Evolutionary conservation across 1,284 basidiomycete genomes (phyloP), one percentile per base, ranked within the genome.

Genomic region (Nidula niveotomentosa): DNA sequence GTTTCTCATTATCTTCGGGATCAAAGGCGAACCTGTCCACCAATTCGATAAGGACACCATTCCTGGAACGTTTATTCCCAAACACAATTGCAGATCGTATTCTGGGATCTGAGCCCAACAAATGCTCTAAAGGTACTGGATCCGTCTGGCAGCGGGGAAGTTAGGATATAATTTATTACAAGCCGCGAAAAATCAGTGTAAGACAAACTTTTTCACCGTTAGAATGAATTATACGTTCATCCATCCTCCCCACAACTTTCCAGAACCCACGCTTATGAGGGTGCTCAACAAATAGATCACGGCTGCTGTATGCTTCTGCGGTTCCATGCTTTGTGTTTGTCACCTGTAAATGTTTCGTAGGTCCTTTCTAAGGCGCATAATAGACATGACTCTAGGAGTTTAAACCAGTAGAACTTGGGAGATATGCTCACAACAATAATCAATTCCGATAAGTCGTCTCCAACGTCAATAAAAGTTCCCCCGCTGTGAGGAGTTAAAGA

Each of bases 141-240:
- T 49, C 35, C 12, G 33, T 49, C 45, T 47, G 23, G 3, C 23
- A 30, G 30, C 30, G 30, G 4, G 30, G 30, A 30, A 30, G 30
- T 30, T 30, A 30, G 30, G 2, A 30, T 5, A 30, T 30, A 6
- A 7, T n/a, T n/a, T 15, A 47, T 47, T 15, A 13, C 46, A 12
- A 12, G 3, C 12, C 39, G 5, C 39, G 15, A 15, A 41, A 41
- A 41, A 41, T 15, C 12, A 41, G 12, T 13, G 2, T 2, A 13
- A 41, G 15, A 41, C 15, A 41, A 4, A 71, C 72, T 67, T 77
- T 76, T 56, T 77, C 74, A 3, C 76, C 76, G 2, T 66, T 77
- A 30, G 64, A 71, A 41, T 71, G 68, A 15, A 23, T 47, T n/a
- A 47, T 63, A 76, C 73, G 50, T 78, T 49, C 45, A 47, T 23